Conservation (phyloP, 2,329 filamentous ascomycete species). For the Xylariomycetidae sp. region DNA sequence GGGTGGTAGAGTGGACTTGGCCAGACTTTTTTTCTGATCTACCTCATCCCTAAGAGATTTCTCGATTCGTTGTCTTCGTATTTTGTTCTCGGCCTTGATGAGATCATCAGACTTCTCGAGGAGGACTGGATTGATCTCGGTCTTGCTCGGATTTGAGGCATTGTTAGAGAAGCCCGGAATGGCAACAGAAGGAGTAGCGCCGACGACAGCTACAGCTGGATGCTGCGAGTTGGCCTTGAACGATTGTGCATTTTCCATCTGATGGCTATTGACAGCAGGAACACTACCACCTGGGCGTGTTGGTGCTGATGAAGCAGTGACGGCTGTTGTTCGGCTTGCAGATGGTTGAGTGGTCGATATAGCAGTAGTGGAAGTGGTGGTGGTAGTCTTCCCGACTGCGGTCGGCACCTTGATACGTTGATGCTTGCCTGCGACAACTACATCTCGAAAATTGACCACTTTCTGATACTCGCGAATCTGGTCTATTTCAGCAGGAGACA, state of each 20-base stretch:
- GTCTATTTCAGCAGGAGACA: conserved; percentile 37
- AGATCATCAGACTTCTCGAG: conserved; percentile 83
- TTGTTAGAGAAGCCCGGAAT: conserved; percentile 31
- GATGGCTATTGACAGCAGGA: conserved; percentile 18
- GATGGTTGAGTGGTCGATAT: conserved; percentile 18
- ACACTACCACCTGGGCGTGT: conserved; percentile 10
- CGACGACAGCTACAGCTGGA: conserved; percentile 22
- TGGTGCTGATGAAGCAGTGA: conserved; percentile 7
- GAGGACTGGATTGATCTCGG: conserved; percentile 76
- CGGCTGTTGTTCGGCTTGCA: too few species aligned
- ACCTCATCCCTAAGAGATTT: conserved; percentile 70
- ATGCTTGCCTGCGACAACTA: conserved; percentile 73
- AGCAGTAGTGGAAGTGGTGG: too few species aligned
- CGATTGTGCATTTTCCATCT: conserved; percentile 28
- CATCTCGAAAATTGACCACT: conserved; percentile 76
- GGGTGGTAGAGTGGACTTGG: conserved; percentile 37
- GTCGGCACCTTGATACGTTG: conserved; percentile 54
- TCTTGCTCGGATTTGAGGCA: conserved; percentile 46
- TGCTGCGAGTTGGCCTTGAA: conserved; percentile 34
- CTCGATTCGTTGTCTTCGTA: conserved; percentile 80
- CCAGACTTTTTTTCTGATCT: conserved; percentile 52
- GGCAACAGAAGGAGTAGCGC: conserved; percentile 20
- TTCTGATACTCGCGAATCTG: conserved; percentile 70
- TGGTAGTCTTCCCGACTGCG: conserved; percentile 21
- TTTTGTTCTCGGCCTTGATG: conserved; percentile 73